Conservation (phyloP, 2,329 filamentous ascomycete genomes). For the Colletotrichum abscissum region DNA sequence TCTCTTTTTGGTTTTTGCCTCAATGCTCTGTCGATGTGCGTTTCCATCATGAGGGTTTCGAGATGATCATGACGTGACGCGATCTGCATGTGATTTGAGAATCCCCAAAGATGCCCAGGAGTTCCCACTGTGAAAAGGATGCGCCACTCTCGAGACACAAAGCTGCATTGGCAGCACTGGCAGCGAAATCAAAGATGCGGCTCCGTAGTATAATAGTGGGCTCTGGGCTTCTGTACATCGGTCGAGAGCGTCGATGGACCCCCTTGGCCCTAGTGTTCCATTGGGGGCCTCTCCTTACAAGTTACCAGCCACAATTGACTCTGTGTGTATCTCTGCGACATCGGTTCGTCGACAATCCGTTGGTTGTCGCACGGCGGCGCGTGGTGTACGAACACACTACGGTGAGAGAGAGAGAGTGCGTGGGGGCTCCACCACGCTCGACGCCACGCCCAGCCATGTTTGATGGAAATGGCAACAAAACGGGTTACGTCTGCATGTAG, state of each 20-base stretch:
- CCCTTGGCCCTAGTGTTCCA: neutral
- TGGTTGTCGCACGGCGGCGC: neutral
- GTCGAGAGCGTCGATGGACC: neutral
- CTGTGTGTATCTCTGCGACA: neutral
- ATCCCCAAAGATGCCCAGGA: conserved; percentile 7
- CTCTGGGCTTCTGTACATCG: neutral
- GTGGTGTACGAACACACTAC: no score
- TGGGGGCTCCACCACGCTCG: conserved; percentile 23
- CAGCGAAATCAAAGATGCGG: conserved; percentile 21
- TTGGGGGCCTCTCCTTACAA: neutral
- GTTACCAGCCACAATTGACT: neutral
- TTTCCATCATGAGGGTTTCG: conserved; percentile 1
- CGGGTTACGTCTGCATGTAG: neutral
- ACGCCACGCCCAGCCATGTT: conserved; percentile 4
- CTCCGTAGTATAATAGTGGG: conserved; percentile 19
- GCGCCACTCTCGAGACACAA: conserved; percentile 10
- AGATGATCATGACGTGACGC: conserved; percentile 25
- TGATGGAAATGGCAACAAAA: neutral
- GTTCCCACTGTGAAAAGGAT: neutral
- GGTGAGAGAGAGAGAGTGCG: neutral
- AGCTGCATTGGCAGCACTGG: neutral
- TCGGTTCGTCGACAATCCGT: neutral
- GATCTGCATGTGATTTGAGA: conserved; percentile 29
- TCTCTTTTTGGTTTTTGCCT: neutral
- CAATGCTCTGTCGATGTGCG: neutral